Evolutionary conservation across 176 grass and related monocot species (phyloP), one percentile per base, ranked within the genome.

Genomic region (Echinochloa phyllopogon): DNA sequence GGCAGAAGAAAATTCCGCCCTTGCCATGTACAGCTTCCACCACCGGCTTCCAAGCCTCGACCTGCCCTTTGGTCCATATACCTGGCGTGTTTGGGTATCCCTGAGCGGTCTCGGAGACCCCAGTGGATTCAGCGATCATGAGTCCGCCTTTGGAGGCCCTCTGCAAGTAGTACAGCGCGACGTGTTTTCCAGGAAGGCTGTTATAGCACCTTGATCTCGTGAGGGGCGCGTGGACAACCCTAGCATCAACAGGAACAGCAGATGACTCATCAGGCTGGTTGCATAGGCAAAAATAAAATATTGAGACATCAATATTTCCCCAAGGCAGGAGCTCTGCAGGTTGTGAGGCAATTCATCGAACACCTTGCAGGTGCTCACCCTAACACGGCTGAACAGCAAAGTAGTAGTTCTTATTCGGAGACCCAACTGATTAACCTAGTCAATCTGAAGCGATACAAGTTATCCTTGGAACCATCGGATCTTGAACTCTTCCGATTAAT

Each of bases 1-100:
- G 92, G 82, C 92, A 92, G 86, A 94, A 94, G 87, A 94, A 92
- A 59, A 94, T 51, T 49, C 81, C 92, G 0, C 92, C 92, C 79
- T 94, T 92, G 1, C 36, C 84, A 83, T 94, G 92, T 53, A 92
- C 92, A 2, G 84, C 87, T 53, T 92, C 39, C 2, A 90, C 87
- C 2, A 90, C 84, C 3, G 84, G 81, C 15, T 87, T 94, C 92
- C 92, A 94, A 48, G 89, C 92, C 44, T 90, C 84, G 16, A 94
- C 84, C 44, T 94, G 92, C 29, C 88, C 92, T 36, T 53, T 90
- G 25, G 92, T 88, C 92, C 92, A 94, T 77, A 92, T 59, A 12
- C 92, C 92, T 64, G 89, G 92, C 39, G 77, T 79, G 63, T 83
- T 56, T 23, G 82, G 70, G 27, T 73, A 89, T 17, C 92, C 90